Conservation (phyloP, 257 asterid species). For the Henckelia pumila region DNA sequence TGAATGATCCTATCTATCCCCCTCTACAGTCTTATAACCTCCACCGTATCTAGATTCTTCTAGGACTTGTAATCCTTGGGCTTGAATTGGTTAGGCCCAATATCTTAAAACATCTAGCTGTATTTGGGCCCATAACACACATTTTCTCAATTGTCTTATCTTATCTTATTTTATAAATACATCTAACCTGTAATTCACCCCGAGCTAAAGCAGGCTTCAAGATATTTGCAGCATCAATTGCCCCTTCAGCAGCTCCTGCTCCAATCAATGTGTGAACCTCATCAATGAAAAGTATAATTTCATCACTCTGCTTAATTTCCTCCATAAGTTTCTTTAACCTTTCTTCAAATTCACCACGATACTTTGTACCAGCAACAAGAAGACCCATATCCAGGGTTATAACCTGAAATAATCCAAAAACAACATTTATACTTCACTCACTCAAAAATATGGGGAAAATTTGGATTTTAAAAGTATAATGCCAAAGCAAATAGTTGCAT, state of each 20-base stretch:
- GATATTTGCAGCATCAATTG: constrained; percentile 23
- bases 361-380: constrained; percentile 23
- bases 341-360: constrained; percentile 27
- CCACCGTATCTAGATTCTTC: too few relatives aligned
- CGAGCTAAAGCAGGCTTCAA: constrained; percentile 31
- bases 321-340: constrained; percentile 18
- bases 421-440: not conserved
- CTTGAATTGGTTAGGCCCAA: too few relatives aligned
- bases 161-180: too few relatives aligned
- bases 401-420: constrained; percentile 19
- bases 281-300: constrained; percentile 25
- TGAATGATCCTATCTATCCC: too few relatives aligned
- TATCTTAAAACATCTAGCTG: too few relatives aligned
- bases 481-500: not conserved
- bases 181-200: constrained; percentile 21
- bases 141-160: too few relatives aligned
- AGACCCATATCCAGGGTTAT: constrained; percentile 21
- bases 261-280: constrained; percentile 28
- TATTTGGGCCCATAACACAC: too few relatives aligned
- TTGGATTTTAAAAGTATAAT: not conserved
- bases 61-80: too few relatives aligned
- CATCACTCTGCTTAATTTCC: constrained; percentile 23
- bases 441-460: not conserved
- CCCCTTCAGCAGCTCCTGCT: constrained; percentile 20
- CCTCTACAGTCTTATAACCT: too few relatives aligned